These are phyloP conservation scores for Exophiala phaeomuriformis DNA, from an alignment of 2,329 filamentous ascomycete genomes.

Conservation along the genomic window DNA sequence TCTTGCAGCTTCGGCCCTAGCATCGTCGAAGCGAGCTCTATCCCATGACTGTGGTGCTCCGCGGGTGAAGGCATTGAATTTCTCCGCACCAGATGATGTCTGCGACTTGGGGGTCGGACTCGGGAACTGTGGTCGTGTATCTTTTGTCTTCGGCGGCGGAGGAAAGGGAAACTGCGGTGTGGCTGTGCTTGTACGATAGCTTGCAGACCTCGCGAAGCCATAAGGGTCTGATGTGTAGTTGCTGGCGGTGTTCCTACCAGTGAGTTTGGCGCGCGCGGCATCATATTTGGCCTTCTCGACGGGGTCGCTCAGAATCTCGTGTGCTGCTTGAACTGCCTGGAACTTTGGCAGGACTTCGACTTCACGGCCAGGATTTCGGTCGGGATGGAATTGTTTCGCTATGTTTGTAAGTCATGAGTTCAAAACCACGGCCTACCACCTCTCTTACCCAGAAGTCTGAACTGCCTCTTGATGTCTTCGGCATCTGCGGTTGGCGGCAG, in stretches of 20 bases:
- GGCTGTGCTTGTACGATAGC: conserved; percentile 10
- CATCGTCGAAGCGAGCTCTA: conserved; percentile 21
- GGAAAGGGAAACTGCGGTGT: conserved; percentile 18
- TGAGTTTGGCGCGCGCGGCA: conserved; percentile 42
- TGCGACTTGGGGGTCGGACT: conserved; percentile 15
- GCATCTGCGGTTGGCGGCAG: conserved; percentile 59
- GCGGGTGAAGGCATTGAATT: conserved; percentile 25
- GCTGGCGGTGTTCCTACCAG: conserved; percentile 16
- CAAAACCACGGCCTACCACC: conserved; percentile 5
- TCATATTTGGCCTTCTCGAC: conserved; percentile 56
- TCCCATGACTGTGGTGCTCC: conserved; percentile 25
- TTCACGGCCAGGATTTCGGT: conserved; percentile 79
- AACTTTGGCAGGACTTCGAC: conserved; percentile 73
- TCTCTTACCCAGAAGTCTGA: conserved; percentile 65
- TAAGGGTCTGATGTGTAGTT: conserved; percentile 15
- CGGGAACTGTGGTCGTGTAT: conserved; percentile 10
- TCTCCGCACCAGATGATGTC: conserved; percentile 22
- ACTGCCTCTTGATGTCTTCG: conserved; percentile 77
- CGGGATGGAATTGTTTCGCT: conserved; percentile 82
- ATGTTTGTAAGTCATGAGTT: conserved; percentile 16
- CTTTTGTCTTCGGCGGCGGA: conserved; percentile 19
- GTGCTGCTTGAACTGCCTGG: conserved; percentile 75
- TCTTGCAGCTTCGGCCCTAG: conserved; percentile 22
- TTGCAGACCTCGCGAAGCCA: conserved; percentile 14
- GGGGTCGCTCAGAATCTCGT: conserved; percentile 64